A percentile compares a stretch with the other conserved stretches of the same genome.
Evolutionary conservation across 441 rosid species (phyloP).

Genomic region (Populus hybrid): DNA sequence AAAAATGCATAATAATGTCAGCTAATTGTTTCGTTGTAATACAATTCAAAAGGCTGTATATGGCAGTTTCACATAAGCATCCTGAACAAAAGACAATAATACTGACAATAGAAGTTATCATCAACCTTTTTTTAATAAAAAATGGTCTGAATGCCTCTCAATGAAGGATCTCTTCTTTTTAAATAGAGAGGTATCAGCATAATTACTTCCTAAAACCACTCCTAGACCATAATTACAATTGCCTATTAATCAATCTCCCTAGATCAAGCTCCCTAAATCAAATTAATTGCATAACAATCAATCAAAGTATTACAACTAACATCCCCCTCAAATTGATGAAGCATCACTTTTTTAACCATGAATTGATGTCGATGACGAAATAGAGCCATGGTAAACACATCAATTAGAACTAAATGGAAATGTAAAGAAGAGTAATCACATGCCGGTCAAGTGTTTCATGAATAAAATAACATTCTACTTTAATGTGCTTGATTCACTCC

Average conservation of each 20-base stretch:
- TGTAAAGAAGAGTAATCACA: not conserved
- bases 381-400: not conserved
- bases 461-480: too few relatives aligned
- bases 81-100: not conserved
- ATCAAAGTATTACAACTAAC: not conserved
- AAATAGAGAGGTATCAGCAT: not conserved
- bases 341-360: not conserved
- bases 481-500: too few relatives aligned
- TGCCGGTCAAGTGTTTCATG: too few relatives aligned
- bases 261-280: not conserved
- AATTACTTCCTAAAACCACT: not conserved
- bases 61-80: not conserved
- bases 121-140: not conserved
- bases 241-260: not conserved
- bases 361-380: too few relatives aligned
- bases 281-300: not conserved
- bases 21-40: not conserved
- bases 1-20: constrained; percentile 3
- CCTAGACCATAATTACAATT: not conserved
- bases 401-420: not conserved
- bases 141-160: not conserved
- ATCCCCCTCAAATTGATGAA: not conserved
- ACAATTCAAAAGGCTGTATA: not conserved
- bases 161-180: not conserved
- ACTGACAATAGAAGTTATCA: not conserved